Base-by-base conservation (phyloP, 495 filamentous ascomycete genomes). In the Letharia lupina region DNA sequence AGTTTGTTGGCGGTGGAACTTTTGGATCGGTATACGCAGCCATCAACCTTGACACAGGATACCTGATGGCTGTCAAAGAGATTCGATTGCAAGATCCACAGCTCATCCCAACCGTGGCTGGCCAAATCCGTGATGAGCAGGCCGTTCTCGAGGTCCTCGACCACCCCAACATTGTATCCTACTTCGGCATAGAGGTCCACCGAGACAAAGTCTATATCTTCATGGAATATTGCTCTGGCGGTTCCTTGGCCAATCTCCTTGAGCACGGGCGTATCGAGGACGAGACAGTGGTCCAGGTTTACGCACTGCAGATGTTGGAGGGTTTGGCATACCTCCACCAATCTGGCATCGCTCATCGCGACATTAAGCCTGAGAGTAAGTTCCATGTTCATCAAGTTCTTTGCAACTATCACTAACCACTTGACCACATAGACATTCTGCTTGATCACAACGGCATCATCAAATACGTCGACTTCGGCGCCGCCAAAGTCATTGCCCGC, bases 161-260 rank as follows among this genome's bases (percentile, higher is more conserved):
- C 72, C 94, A 98, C 72, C 95, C 95, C 11, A 98, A 98, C 72
- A 93, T 98, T 56, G 94, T 98, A 9, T 91, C 91, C 10, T 98
- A 98, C 76, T 93, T 93, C 71, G 94, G 94, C 60, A 97, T 98
- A 71, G 94, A 98, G 74, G 94, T 97, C 4, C 94, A 98, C 75
- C 85, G 94, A 48, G 94, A 98, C 79, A 96, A 96, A 71, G 95
- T 98, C 9, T 98, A 98, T 77, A 95, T 98, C 69, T 98, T 98
- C 77, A 98, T 98, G 94, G 94, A 98, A 75, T 97, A 95, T 75
- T 98, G 94, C 71, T 93, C 90, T 4, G 93, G 95, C 41, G 94
- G 94, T 23, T 96, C 93, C 8, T 79, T 98, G n/a, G 92, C 94
- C 54, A 86, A 82, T 33, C 79, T 98, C 65, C 80, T 98, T 23